phyloP scores from a whole-genome alignment of 2,329 filamentous ascomycete genomes.

The Sporothrix humicola region DNA sequence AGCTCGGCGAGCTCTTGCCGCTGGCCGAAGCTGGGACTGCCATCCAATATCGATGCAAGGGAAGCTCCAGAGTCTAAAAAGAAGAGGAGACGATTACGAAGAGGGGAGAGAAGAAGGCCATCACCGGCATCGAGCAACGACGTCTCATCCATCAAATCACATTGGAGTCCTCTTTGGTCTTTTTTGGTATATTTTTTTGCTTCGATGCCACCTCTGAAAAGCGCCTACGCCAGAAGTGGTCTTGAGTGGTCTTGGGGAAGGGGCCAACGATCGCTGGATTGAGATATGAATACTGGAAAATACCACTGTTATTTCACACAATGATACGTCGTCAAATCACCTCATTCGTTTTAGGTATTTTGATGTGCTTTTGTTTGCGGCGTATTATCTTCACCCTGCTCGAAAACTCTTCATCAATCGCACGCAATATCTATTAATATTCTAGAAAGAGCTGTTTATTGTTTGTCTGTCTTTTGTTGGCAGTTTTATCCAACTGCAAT shows the following conservation, averaged over 20 bases:
- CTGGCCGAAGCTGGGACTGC: neutral
- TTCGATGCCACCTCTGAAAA: neutral
- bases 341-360: neutral
- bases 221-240: constrained; percentile 10
- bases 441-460: neutral
- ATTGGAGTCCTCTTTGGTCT: neutral
- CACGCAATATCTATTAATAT: neutral
- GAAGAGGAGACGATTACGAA: neutral
- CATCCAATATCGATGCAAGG: constrained; percentile 7
- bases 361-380: no score
- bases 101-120: no score
- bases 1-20: constrained; percentile 1
- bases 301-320: constrained; percentile 23
- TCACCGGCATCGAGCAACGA: neutral
- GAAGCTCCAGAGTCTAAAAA: neutral
- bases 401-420: neutral
- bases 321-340: constrained; percentile 26
- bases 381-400: no score
- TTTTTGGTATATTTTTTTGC: neutral
- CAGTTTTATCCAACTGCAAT: neutral
- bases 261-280: neutral
- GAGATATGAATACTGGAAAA: constrained; percentile 3
- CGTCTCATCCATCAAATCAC: neutral
- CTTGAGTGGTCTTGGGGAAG: neutral
- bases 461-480: neutral